Conservation (phyloP, 2,329 filamentous ascomycete genomes). For the Cladosporium phlei region DNA sequence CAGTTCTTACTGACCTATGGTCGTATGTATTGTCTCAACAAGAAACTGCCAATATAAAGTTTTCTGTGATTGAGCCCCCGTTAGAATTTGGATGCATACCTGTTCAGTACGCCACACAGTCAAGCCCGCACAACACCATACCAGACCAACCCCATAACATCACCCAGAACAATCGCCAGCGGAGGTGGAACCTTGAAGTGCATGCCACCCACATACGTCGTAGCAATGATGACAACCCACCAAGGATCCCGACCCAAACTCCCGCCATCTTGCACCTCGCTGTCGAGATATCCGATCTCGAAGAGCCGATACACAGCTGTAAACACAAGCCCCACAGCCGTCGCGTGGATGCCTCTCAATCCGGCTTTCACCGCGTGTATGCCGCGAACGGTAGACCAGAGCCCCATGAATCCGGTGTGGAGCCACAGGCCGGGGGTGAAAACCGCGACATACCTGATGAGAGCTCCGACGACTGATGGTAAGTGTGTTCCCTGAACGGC, state of each 20-base stretch:
- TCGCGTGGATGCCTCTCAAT: constrained; percentile 39
- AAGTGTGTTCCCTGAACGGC: constrained; percentile 27
- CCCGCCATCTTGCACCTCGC: constrained; percentile 31
- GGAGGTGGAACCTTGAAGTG: constrained; percentile 39
- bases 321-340: constrained; percentile 41
- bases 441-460: constrained; percentile 36
- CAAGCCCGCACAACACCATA: constrained; percentile 31
- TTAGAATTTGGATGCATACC: background rate
- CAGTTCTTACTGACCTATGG: too few relatives aligned
- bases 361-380: constrained; percentile 32
- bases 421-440: constrained; percentile 39
- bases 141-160: constrained; percentile 36
- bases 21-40: too few relatives aligned
- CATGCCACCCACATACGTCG: constrained; percentile 38
- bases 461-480: constrained; percentile 32
- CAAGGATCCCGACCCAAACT: constrained; percentile 38
- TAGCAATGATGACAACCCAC: constrained; percentile 43
- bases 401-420: constrained; percentile 33
- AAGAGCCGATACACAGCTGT: constrained; percentile 43
- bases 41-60: too few relatives aligned
- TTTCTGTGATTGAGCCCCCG: too few relatives aligned
- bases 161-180: constrained; percentile 37
- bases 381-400: constrained; percentile 37
- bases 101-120: background rate
- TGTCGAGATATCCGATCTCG: constrained; percentile 41